Percentiles rank a stretch among this genome's conserved stretches.
Conservation (phyloP, 192 early-diverging fungal species). For the Coemansia sp. region DNA sequence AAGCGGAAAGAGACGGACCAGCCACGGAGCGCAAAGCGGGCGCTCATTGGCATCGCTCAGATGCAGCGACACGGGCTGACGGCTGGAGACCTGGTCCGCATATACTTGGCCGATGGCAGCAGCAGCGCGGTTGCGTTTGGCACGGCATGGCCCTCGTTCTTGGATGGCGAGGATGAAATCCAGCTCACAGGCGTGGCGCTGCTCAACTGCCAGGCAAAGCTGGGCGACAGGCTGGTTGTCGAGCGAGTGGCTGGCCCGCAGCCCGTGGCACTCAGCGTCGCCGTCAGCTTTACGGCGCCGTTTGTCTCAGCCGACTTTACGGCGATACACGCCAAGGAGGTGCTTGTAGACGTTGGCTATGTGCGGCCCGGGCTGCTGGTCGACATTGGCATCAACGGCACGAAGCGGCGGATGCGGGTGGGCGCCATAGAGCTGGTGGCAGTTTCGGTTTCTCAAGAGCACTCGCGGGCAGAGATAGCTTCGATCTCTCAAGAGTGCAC, state of each 20-base stretch:
- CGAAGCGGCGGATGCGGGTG: conserved; percentile 19
- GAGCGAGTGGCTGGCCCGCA: conserved; percentile 11
- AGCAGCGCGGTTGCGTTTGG: conserved; percentile 17
- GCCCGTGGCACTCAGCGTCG: conserved; percentile 11
- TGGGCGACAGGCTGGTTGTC: conserved; percentile 34
- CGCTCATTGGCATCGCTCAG: conserved; percentile 15
- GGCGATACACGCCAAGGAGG: conserved; percentile 17
- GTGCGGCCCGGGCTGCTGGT: conserved; percentile 24
- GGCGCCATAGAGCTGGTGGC: not conserved
- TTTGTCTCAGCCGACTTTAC: conserved; percentile 11
- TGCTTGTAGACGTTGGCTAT: conserved; percentile 31
- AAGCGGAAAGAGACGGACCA: conserved; percentile 10
- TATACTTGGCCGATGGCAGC: not conserved
- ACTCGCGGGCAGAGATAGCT: no score
- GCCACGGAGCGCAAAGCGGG: conserved; percentile 21
- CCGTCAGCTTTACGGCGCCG: conserved; percentile 11
- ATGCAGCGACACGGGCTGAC: conserved; percentile 27
- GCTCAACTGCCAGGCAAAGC: conserved; percentile 35
- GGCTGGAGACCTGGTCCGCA: conserved; percentile 41
- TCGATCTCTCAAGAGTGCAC: no score
- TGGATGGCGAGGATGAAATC: conserved; percentile 7
- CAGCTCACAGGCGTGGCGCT: conserved; percentile 22
- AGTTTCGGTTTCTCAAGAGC: no score
- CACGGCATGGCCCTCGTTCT: conserved; percentile 43
- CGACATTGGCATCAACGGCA: conserved; percentile 34